Conservation (phyloP, 1,284 basidiomycete species). For the Papiliotrema fonsecae region DNA sequence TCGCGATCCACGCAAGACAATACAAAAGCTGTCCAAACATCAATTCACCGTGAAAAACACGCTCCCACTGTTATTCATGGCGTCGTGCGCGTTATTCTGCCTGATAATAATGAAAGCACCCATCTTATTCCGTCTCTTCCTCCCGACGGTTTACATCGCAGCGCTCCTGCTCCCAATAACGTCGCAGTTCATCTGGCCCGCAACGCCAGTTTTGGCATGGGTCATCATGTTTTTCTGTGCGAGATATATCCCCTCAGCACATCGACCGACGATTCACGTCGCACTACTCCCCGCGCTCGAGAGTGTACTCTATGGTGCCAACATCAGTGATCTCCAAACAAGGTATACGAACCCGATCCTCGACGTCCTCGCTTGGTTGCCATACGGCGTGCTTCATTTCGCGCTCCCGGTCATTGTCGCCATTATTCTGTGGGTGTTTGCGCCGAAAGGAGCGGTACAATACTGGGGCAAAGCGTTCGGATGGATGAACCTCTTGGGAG, state of each 20-base stretch:
- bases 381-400: slow-evolving; percentile 92
- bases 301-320: slow-evolving; percentile 89
- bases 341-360: slow-evolving; percentile 86
- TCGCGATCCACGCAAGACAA: slow-evolving; percentile 62
- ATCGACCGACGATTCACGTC: slow-evolving; percentile 81
- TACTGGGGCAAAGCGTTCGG: slow-evolving; percentile 87
- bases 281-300: slow-evolving; percentile 90
- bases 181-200: slow-evolving; percentile 87
- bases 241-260: slow-evolving; percentile 70
- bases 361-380: slow-evolving; percentile 91
- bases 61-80: slow-evolving; percentile 58
- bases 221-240: slow-evolving; percentile 80
- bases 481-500: slow-evolving; percentile 87
- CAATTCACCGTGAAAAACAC: slow-evolving; percentile 59
- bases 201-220: slow-evolving; percentile 80
- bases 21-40: slow-evolving; percentile 61
- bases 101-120: slow-evolving; percentile 64
- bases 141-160: slow-evolving; percentile 67
- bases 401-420: slow-evolving; percentile 74
- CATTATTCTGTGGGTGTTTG: slow-evolving; percentile 71
- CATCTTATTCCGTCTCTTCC: slow-evolving; percentile 69
- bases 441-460: slow-evolving; percentile 71
- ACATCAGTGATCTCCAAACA: slow-evolving; percentile 93
- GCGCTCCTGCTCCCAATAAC: slow-evolving; percentile 79
- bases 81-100: slow-evolving; percentile 63